A percentile compares a stretch with the other conserved stretches of the same genome.
These are phyloP conservation scores for Striga asiatica DNA, from an alignment of 257 asterid genomes.

Conservation along the genomic window DNA sequence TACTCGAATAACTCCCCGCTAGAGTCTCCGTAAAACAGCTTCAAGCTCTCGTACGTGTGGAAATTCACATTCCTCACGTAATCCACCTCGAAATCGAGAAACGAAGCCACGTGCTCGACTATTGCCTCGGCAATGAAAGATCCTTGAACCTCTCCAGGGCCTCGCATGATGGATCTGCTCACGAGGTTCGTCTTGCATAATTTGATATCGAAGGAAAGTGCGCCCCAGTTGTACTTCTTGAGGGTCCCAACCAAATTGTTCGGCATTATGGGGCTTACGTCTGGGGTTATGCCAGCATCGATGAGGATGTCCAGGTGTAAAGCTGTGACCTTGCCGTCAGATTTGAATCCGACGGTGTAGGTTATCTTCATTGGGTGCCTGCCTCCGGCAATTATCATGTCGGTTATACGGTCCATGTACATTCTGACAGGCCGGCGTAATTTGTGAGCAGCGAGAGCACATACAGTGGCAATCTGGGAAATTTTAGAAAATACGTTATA, in stretches of 20 bases:
- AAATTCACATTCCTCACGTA: constrained; percentile 34
- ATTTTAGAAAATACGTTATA: no score
- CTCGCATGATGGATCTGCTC: constrained; percentile 57
- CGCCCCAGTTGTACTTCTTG: constrained; percentile 58
- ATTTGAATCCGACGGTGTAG: constrained; percentile 48
- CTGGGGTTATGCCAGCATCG: constrained; percentile 38
- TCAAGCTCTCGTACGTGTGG: constrained; percentile 49
- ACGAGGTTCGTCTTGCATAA: constrained; percentile 51
- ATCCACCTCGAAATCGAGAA: constrained; percentile 43
- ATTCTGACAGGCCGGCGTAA: constrained; percentile 48
- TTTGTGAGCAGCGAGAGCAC: constrained; percentile 63
- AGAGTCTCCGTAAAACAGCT: constrained; percentile 26
- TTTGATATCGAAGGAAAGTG: constrained; percentile 41
- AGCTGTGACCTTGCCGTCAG: constrained; percentile 53
- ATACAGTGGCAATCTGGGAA: constrained; percentile 38
- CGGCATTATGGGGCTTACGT: constrained; percentile 48
- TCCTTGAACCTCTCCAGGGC: constrained; percentile 55
- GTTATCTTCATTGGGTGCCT: constrained; percentile 63
- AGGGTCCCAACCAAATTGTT: constrained; percentile 18
- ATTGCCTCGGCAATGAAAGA: constrained; percentile 61
- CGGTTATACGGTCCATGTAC: constrained; percentile 42
- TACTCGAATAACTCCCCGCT: constrained; percentile 35
- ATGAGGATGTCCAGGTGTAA: constrained; percentile 44
- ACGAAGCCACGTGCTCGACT: constrained; percentile 47
- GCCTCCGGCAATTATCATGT: constrained; percentile 61